Evolutionary conservation across 352 stramenopile genomes (phyloP).

Genomic region (Plasmopara halstedii): DNA sequence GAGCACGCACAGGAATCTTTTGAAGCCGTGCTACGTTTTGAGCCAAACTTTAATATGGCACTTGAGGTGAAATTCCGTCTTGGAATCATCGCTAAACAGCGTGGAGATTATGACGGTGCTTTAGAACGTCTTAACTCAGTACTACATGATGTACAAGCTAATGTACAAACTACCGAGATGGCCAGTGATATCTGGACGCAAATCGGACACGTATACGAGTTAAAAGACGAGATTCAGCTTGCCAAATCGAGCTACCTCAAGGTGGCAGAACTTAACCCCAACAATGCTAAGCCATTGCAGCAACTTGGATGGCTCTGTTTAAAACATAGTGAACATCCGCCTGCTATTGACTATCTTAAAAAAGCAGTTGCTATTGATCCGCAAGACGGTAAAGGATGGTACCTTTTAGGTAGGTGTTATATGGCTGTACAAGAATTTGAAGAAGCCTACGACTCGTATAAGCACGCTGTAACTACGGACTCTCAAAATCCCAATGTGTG

Average conservation of each 20-base stretch:
- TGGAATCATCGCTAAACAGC: slow-evolving; percentile 81
- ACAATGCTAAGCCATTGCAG: slow-evolving; percentile 76
- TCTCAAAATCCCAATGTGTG: slow-evolving; percentile 88
- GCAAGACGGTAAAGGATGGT: slow-evolving; percentile 85
- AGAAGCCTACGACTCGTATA: slow-evolving; percentile 87
- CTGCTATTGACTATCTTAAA: slow-evolving; percentile 80
- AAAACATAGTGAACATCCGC: slow-evolving; percentile 78
- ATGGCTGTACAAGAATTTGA: slow-evolving; percentile 89
- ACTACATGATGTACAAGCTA: slow-evolving; percentile 69
- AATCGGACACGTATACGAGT: slow-evolving; percentile 82
- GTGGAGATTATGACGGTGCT: slow-evolving; percentile 69
- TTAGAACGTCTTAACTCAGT: slow-evolving; percentile 81
- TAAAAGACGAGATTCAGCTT: slow-evolving; percentile 81
- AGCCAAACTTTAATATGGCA: slow-evolving; percentile 84
- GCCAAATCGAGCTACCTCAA: slow-evolving; percentile 84
- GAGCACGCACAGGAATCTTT: slow-evolving; percentile 84
- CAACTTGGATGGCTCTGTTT: slow-evolving; percentile 80
- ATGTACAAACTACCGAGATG: slow-evolving; percentile 80
- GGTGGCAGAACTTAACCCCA: slow-evolving; percentile 76
- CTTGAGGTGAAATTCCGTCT: slow-evolving; percentile 83
- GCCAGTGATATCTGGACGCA: slow-evolving; percentile 83
- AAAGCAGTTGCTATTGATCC: slow-evolving; percentile 74
- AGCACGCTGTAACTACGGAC: slow-evolving; percentile 82
- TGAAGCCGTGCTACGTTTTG: slow-evolving; percentile 75
- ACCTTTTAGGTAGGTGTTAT: slow-evolving; percentile 85